phyloP scores from a whole-genome alignment of 345 rosid species.

The Erucastrum elatum region DNA sequence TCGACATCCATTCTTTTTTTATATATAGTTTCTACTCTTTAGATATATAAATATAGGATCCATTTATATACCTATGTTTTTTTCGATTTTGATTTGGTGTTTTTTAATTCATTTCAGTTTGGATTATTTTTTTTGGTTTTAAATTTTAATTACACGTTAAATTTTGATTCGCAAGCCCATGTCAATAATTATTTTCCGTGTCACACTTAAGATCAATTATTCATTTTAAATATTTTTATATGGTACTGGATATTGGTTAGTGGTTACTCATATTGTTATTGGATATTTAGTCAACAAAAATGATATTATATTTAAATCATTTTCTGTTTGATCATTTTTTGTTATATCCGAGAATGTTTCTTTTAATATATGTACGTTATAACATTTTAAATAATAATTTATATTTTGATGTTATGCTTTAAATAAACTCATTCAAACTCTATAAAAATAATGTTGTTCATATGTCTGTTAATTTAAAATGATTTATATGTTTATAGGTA shows the following conservation, averaged over 20 bases:
- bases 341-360: neutral
- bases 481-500: too few species aligned
- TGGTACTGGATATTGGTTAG: neutral
- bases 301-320: neutral
- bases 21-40: neutral
- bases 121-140: neutral
- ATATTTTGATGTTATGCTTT: neutral
- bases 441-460: neutral
- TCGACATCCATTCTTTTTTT: neutral
- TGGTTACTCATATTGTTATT: neutral
- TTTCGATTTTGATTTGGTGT: neutral
- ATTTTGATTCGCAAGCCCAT: neutral
- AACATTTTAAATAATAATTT: neutral
- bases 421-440: neutral
- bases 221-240: neutral
- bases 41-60: neutral
- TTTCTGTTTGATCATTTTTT: neutral
- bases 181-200: neutral
- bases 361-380: neutral
- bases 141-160: neutral
- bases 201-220: neutral
- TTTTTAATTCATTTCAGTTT: neutral
- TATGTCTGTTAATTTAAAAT: neutral
- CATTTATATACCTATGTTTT: neutral
- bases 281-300: neutral